These are phyloP conservation scores for Magnusiomyces paraingens DNA, from an alignment of 1,139 yeast species.

Conservation along the genomic window DNA sequence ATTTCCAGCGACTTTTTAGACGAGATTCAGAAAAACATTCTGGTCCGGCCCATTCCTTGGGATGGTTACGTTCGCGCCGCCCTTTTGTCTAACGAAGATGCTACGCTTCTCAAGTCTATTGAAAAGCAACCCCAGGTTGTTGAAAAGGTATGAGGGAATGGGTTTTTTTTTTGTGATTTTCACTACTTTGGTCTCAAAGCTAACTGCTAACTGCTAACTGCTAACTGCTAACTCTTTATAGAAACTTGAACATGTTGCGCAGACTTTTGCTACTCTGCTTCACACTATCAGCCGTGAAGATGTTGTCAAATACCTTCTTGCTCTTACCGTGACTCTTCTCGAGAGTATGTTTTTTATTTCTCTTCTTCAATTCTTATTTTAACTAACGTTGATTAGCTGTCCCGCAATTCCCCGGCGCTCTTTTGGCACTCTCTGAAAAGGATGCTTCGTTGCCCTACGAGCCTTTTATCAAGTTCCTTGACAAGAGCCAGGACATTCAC, in stretches of 20 bases:
- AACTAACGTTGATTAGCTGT: conserved; percentile 36
- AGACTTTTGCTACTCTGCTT: conserved; percentile 50
- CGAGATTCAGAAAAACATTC: conserved; percentile 66
- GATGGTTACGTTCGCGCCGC: conserved; percentile 80
- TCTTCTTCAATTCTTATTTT: background rate
- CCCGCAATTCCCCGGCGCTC: conserved; percentile 42
- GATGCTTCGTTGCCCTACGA: conserved; percentile 48
- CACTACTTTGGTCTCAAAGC: conserved; percentile 7
- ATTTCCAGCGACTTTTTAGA: conserved; percentile 39
- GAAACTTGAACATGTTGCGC: conserved; percentile 49
- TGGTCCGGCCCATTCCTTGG: conserved; percentile 88
- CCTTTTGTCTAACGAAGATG: conserved; percentile 59
- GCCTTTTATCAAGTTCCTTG: conserved; percentile 49
- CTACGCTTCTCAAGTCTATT: conserved; percentile 55
- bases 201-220: conserved; percentile 24
- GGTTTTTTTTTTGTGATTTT: background rate
- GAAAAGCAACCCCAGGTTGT: conserved; percentile 43
- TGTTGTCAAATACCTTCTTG: conserved; percentile 65
- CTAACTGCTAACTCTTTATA: background rate
- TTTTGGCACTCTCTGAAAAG: conserved; percentile 40
- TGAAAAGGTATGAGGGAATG: conserved; percentile 16
- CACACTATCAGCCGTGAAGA: conserved; percentile 55
- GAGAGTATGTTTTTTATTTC: conserved; percentile 17
- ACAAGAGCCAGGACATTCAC: conserved; percentile 35
- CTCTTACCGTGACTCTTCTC: conserved; percentile 58